Base-by-base conservation (phyloP, 768 basidiomycete genomes). In the Clitopilus passeckerianus region DNA sequence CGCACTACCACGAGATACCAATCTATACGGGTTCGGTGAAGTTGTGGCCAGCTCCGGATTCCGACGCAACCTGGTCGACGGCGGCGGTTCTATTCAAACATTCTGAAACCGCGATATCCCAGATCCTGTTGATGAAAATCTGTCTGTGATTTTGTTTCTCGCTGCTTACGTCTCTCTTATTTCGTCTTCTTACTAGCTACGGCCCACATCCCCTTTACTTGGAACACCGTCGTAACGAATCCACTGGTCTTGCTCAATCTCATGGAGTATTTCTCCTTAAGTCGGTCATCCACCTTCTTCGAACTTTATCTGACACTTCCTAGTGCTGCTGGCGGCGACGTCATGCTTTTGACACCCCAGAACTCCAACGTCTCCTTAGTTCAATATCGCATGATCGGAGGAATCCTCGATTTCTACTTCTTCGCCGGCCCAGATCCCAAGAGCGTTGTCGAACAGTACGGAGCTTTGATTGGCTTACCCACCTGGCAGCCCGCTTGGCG, bases 1-100 rank as follows among this genome's bases (percentile, higher is more conserved):
- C 2, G 80, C 86, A 0, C 74, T 93, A 1, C 88, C 90, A 0
- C 67, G 79, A 6, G 76, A 79, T 35, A 80, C 90, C 2, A 91
- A 92, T 63, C 80, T 93, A 53, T 92, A 91, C 62, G 91, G 91
- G 1, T 71, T 93, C 35, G 89, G 91, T 1, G 90, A 94, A 68
- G 83, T 85, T 1, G 74, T 90, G 10, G 79, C 87, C 1, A 84
- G 83, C 66, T 86, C 86, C 60, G 88, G 88, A 5, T 86, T 89
- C 68, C 75, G 88, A 43, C 77, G 88, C 30, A 80, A 85, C 60
- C 76, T 88, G 27, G 81, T 80, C 27, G 73, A 75, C 1, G 69
- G 77, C 57, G 82, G 81, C 10, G 86, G 86, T 1, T 86, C 86
- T 0, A 72, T 89, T 9, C 87, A 89, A 66, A 86, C 85, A 7